phyloP scores from a whole-genome alignment of 805 yeast species.

The Lipomyces orientalis region DNA sequence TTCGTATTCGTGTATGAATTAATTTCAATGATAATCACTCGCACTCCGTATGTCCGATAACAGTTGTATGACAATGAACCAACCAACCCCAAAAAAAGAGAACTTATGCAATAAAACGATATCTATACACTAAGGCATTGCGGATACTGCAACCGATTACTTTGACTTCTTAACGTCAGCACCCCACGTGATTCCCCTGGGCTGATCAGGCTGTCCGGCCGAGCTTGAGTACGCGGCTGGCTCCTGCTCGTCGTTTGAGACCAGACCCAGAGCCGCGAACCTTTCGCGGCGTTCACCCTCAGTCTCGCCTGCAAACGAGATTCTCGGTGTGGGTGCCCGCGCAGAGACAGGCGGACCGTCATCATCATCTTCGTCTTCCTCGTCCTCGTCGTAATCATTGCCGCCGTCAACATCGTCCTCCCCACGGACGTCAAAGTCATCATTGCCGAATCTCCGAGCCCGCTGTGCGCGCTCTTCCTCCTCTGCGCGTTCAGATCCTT shows the following conservation, averaged over 20 bases:
- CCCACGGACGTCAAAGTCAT: slow-evolving; percentile 37
- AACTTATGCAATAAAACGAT: background rate
- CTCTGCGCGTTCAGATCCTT: slow-evolving; percentile 37
- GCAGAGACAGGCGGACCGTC: slow-evolving; percentile 21
- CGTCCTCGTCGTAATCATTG: slow-evolving; percentile 44
- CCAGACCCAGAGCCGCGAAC: slow-evolving; percentile 50
- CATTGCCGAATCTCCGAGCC: slow-evolving; percentile 28
- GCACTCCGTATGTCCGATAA: slow-evolving; percentile 1
- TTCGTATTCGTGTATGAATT: background rate
- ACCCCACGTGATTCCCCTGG: slow-evolving; percentile 33
- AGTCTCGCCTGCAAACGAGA: slow-evolving; percentile 54
- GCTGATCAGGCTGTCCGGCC: slow-evolving; percentile 9
- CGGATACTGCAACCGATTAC: background rate
- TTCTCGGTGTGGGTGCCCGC: slow-evolving; percentile 20
- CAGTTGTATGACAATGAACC: background rate
- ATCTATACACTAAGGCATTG: background rate
- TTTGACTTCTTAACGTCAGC: slow-evolving; percentile 24
- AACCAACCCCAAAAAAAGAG: background rate
- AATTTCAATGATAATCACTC: background rate
- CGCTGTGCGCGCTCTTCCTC: slow-evolving; percentile 41
- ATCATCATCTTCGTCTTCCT: slow-evolving; percentile 35
- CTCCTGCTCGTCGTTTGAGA: slow-evolving; percentile 29
- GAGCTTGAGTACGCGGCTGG: slow-evolving; percentile 6
- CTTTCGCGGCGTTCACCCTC: slow-evolving; percentile 70
- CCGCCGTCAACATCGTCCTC: slow-evolving; percentile 15